phyloP scores from a whole-genome alignment of 176 grass and related monocot genomes.

The Bonia amplexicaulis region DNA sequence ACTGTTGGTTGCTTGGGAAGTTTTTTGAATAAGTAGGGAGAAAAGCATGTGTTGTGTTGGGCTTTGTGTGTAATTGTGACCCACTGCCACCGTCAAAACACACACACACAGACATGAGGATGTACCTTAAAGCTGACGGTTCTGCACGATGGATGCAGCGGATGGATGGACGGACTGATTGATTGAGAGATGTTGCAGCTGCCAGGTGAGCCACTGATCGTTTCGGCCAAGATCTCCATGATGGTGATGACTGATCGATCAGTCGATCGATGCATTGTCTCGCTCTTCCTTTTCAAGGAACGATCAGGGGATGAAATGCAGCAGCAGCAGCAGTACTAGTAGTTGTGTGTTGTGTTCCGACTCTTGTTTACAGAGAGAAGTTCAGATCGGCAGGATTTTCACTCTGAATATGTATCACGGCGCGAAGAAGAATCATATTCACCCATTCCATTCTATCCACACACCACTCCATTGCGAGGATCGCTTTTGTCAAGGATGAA shows the following conservation, averaged over 20 bases:
- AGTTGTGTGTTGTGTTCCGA: neutral
- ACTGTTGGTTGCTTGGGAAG: neutral
- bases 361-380: neutral
- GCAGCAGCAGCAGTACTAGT: too few relatives aligned
- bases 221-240: slow-evolving; percentile 4
- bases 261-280: neutral
- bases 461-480: neutral
- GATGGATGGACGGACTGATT: neutral
- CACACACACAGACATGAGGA: too few relatives aligned
- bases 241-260: neutral
- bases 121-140: neutral
- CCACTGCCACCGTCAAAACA: slow-evolving; percentile 6
- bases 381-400: neutral
- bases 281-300: neutral
- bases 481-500: slow-evolving; percentile 28
- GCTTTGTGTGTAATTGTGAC: neutral
- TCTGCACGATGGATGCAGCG: neutral
- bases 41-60: neutral
- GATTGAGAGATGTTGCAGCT: neutral
- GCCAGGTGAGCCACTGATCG: neutral
- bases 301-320: too few relatives aligned
- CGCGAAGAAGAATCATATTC: too few relatives aligned
- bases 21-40: too few relatives aligned
- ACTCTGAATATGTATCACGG: neutral
- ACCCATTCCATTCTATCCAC: too few relatives aligned